phyloP scores from a whole-genome alignment of 2,329 filamentous ascomycete species.

The Aspergillus texensis region DNA sequence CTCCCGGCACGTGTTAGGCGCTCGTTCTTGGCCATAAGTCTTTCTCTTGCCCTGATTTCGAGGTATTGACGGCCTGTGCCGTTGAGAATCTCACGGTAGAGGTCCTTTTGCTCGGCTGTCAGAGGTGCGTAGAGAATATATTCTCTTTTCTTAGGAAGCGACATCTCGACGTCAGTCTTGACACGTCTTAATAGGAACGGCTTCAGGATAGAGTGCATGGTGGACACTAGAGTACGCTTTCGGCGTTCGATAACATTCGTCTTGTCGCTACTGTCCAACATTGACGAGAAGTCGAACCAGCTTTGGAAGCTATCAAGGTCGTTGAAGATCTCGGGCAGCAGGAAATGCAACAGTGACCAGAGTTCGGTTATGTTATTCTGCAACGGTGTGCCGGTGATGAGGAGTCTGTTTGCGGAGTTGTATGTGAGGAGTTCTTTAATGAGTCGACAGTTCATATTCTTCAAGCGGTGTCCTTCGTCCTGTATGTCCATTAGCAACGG shows the following conservation, averaged over 20 bases:
- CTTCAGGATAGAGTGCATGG: constrained; percentile 90
- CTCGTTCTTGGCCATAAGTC: constrained; percentile 45
- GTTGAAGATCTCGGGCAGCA: constrained; percentile 89
- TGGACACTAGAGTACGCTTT: constrained; percentile 77
- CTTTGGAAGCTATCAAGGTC: constrained; percentile 90
- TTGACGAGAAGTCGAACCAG: constrained; percentile 95
- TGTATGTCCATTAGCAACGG: constrained; percentile 35
- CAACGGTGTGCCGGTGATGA: constrained; percentile 92
- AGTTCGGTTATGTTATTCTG: constrained; percentile 95
- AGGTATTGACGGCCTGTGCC: constrained; percentile 62
- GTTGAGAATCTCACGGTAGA: constrained; percentile 86
- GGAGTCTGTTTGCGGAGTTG: constrained; percentile 81
- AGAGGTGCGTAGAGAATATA: constrained; percentile 94
- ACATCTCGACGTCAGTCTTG: constrained; percentile 88
- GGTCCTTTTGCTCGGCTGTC: constrained; percentile 84
- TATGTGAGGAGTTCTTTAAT: constrained; percentile 89
- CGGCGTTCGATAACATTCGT: constrained; percentile 78
- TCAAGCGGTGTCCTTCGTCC: constrained; percentile 96
- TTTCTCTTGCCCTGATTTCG: constrained; percentile 54
- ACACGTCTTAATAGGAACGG: constrained; percentile 84
- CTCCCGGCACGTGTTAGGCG: constrained; percentile 45
- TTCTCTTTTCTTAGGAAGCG: constrained; percentile 93
- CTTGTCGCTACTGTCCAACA: constrained; percentile 79
- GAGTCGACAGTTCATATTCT: constrained; percentile 91
- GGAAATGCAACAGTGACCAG: constrained; percentile 92